phyloP scores from a whole-genome alignment of 805 yeast species.

The Zygoascus flipseniorum region DNA sequence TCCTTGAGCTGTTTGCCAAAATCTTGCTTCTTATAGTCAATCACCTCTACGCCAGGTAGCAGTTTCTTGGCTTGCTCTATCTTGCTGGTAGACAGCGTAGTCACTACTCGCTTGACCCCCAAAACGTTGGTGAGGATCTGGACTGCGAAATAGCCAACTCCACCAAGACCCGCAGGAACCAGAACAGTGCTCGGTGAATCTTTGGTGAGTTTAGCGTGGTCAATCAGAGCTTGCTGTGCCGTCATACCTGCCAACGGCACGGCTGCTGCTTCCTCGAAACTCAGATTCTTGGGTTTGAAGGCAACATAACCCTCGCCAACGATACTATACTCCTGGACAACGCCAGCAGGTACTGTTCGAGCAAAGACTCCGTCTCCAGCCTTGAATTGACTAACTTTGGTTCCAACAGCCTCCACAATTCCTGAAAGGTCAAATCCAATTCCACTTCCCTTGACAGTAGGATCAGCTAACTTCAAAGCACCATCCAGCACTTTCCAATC shows the following conservation, averaged over 20 bases:
- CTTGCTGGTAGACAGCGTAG: slow-evolving; percentile 18
- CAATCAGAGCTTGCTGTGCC: neutral
- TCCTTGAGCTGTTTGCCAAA: slow-evolving; percentile 10
- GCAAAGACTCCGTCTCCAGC: slow-evolving; percentile 18
- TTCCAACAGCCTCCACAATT: slow-evolving; percentile 20
- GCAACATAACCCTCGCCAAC: slow-evolving; percentile 8
- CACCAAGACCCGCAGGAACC: slow-evolving; percentile 14
- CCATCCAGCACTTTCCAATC: slow-evolving; percentile 18
- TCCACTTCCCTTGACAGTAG: slow-evolving; percentile 11
- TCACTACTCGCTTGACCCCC: slow-evolving; percentile 14
- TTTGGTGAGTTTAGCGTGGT: neutral
- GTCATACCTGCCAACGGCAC: neutral
- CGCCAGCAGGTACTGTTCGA: slow-evolving; percentile 9
- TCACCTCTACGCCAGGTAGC: slow-evolving; percentile 17
- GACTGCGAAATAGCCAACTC: slow-evolving; percentile 14
- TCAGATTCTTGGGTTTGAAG: slow-evolving; percentile 17
- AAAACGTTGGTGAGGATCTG: slow-evolving; percentile 17
- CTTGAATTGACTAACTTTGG: slow-evolving; percentile 12
- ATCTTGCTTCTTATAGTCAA: slow-evolving; percentile 17
- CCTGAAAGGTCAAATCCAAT: slow-evolving; percentile 22
- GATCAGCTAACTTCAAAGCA: slow-evolving; percentile 1
- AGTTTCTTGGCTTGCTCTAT: slow-evolving; percentile 7
- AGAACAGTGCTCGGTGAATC: slow-evolving; percentile 9
- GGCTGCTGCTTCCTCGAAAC: neutral
- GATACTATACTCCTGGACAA: slow-evolving; percentile 15